Conservation (phyloP, 2,329 filamentous ascomycete genomes). For the Lachnellula arida region DNA sequence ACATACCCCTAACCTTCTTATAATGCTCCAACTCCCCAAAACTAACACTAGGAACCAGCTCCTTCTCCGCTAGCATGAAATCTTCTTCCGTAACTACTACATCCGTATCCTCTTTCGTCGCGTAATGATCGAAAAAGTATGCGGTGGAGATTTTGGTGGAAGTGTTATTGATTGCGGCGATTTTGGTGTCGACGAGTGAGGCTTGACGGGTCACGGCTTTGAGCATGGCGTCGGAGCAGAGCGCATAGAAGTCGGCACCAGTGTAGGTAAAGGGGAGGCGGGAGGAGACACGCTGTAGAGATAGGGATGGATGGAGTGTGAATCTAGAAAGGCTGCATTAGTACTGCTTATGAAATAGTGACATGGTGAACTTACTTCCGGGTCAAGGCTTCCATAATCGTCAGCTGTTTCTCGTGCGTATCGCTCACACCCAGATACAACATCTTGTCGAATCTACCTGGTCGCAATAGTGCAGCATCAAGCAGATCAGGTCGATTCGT, state of each 20-base stretch:
- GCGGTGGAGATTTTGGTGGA: constrained; percentile 64
- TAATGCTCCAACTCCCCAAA: constrained; percentile 90
- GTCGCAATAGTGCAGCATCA: constrained; percentile 82
- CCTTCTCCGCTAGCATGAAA: constrained; percentile 73
- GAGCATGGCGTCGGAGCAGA: constrained; percentile 97
- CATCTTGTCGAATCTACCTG: constrained; percentile 97
- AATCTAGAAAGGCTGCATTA: constrained; percentile 56
- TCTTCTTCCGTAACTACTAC: constrained; percentile 89
- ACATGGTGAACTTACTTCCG: constrained; percentile 67
- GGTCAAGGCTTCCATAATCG: constrained; percentile 88
- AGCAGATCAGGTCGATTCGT: constrained; percentile 93
- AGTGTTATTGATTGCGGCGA: constrained; percentile 60
- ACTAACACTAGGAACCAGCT: constrained; percentile 91
- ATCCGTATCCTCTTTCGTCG: constrained; percentile 73
- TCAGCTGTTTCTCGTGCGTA: constrained; percentile 93
- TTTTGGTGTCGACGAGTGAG: constrained; percentile 75
- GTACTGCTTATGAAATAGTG: constrained; percentile 1
- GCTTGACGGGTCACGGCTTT: constrained; percentile 95
- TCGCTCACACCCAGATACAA: constrained; percentile 94
- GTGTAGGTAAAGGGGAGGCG: constrained; percentile 92
- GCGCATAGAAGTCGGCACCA: constrained; percentile 92
- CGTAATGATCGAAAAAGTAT: constrained; percentile 93
- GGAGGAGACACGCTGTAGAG: constrained; percentile 68
- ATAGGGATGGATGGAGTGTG: constrained; percentile 73
- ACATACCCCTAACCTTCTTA: constrained; percentile 73